Base-by-base conservation (phyloP, 306 rosid species). In the Clitoria ternatea region DNA sequence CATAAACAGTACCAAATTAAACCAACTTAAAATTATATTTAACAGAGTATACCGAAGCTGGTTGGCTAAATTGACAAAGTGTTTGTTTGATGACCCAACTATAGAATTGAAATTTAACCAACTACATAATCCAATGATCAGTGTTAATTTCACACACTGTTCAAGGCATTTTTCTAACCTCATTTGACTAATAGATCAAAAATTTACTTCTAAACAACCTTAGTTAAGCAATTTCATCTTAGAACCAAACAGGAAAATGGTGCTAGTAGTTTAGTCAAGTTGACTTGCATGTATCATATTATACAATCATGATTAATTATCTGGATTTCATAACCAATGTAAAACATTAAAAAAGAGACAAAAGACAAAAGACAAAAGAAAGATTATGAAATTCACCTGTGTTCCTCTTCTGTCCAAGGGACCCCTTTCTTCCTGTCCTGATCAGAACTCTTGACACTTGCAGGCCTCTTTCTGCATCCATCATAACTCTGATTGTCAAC, bases 351-450 rank as follows among this genome's bases (percentile, higher is more conserved):
- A 54, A 20, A 19, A 15, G 17, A 36, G n/a, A n/a, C n/a, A 37
- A 6, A 0, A 5, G 10, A 7, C 7, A 0, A 57, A 19, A 53
- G 30, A 30, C 10, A 44, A 15, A 18, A n/a, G 4, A n/a, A 66
- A 44, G 60, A 55, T 4, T 32, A 65, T 19, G 10, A 56, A 73
- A 75, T 40, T 85, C 18, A 86, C 96, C 66, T 86, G 81, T 88
- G 97, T 57, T 90, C 97, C 2, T 90, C 96, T 74, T 75, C 84
- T 24, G 94, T 87, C 78, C 82, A 71, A 22, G 61, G 77, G 7
- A 71, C 62, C 27, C 67, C 74, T 45, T 78, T 64, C 74, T 86
- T 87, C 80, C 87, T 85, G 32, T 87, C 96, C 55, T 84, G 89
- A 49, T 84, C 88, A 64, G 83, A 65, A 35, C 39, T 72, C 43